Evolutionary conservation across 1,284 basidiomycete species (phyloP).

Genomic region (Phellinidium pouzarii): DNA sequence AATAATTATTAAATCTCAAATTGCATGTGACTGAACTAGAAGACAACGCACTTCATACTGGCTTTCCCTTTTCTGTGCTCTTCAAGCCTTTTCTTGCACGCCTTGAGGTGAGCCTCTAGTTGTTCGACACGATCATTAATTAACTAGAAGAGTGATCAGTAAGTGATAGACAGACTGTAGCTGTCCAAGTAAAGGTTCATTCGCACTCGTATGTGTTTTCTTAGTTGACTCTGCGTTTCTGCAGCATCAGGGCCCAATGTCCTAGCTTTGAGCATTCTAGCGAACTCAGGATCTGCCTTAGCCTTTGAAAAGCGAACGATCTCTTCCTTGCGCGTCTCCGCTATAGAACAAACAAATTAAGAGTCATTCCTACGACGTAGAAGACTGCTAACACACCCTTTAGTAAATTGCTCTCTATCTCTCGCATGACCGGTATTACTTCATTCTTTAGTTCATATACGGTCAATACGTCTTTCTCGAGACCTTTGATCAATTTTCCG

Average conservation of each 20-base stretch:
- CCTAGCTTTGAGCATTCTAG: constrained; percentile 71
- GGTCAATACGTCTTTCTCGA: constrained; percentile 45
- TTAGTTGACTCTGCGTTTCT: constrained; percentile 74
- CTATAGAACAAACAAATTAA: constrained; percentile 31
- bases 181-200: background rate
- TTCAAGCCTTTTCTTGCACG: constrained; percentile 62
- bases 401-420: constrained; percentile 56
- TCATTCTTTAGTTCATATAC: constrained; percentile 39
- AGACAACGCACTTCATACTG: constrained; percentile 47
- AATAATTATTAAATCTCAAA: constrained; percentile 4
- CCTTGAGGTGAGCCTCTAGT: constrained; percentile 66
- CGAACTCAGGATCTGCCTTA: constrained; percentile 69
- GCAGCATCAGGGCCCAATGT: constrained; percentile 84
- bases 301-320: constrained; percentile 70
- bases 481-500: constrained; percentile 39
- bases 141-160: constrained; percentile 34
- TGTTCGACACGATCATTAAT: constrained; percentile 70
- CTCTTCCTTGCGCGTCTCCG: constrained; percentile 67
- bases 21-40: background rate
- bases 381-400: constrained; percentile 44
- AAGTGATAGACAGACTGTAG: background rate
- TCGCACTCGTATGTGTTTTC: constrained; percentile 61
- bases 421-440: constrained; percentile 38
- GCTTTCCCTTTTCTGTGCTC: constrained; percentile 59
- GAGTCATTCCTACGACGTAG: background rate